A percentile compares a stretch with the other conserved stretches of the same genome.
Evolutionary conservation across 2,329 filamentous ascomycete species (phyloP).

Genomic region (Nemania serpens): DNA sequence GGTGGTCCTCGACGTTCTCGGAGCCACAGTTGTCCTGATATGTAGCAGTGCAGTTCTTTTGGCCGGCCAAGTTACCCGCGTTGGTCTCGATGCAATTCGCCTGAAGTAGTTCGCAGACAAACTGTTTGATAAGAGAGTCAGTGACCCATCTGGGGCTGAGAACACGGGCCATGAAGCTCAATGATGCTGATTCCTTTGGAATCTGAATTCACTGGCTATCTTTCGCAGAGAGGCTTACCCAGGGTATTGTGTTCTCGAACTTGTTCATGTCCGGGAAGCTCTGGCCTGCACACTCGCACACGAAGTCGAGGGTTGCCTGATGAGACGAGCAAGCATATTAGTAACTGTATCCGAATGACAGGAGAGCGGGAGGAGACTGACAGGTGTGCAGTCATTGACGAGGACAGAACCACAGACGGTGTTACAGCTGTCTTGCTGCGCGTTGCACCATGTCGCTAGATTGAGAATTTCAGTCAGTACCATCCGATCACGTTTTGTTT

Average conservation of each 20-base stretch:
- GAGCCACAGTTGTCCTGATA: constrained; percentile 56
- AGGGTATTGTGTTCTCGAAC: constrained; percentile 56
- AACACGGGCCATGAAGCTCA: not conserved
- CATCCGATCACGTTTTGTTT: constrained; percentile 1
- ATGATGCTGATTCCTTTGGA: too few species aligned
- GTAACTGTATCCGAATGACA: not conserved
- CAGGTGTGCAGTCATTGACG: constrained; percentile 52
- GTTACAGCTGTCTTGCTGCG: constrained; percentile 55
- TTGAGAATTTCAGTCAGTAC: constrained; percentile 27
- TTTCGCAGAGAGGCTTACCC: constrained; percentile 31
- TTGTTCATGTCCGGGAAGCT: constrained; percentile 57
- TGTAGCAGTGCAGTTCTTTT: constrained; percentile 54
- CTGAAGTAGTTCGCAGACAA: constrained; percentile 57
- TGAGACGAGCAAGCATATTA: constrained; percentile 7
- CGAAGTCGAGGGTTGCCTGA: constrained; percentile 48
- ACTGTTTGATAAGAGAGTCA: constrained; percentile 42
- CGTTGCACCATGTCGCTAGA: constrained; percentile 55
- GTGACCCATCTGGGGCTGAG: not conserved
- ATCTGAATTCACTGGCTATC: not conserved
- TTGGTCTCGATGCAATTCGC: constrained; percentile 52
- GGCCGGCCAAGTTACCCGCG: constrained; percentile 48
- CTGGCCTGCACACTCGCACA: constrained; percentile 56
- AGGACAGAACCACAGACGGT: constrained; percentile 51
- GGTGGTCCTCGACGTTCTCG: constrained; percentile 45
- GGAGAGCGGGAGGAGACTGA: constrained; percentile 42